Evolutionary conservation across 1,284 basidiomycete genomes (phyloP).

Genomic region (Irpex sp.): DNA sequence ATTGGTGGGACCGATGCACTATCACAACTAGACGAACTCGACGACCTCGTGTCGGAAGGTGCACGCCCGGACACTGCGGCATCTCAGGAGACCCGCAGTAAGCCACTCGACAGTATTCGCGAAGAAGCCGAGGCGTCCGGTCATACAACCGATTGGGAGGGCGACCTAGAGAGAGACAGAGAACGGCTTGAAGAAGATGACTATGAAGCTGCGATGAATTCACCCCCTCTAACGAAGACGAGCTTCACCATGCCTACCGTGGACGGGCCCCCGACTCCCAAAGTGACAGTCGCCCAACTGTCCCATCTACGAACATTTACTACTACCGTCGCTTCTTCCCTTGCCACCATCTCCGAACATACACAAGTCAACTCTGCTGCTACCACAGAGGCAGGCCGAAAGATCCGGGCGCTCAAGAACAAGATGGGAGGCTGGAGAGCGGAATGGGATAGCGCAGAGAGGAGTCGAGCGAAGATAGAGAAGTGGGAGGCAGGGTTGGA

Average conservation of each 20-base stretch:
- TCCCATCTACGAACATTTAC: conserved; percentile 70
- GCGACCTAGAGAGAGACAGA: conserved; percentile 48
- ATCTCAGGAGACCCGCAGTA: conserved; percentile 7
- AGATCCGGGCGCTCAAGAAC: conserved; percentile 78
- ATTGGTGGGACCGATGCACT: conserved; percentile 73
- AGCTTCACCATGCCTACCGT: conserved; percentile 45
- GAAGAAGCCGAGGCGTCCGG: conserved; percentile 39
- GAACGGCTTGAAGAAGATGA: conserved; percentile 38
- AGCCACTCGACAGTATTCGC: conserved; percentile 37
- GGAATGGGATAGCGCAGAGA: conserved; percentile 79
- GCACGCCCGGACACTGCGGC: conserved; percentile 16
- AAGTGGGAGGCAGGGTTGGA: conserved; percentile 71
- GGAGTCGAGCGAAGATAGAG: conserved; percentile 69
- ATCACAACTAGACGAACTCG: conserved; percentile 61
- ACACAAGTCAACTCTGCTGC: conserved; percentile 81
- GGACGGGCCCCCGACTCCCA: conserved; percentile 48
- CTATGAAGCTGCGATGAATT: conserved; percentile 27
- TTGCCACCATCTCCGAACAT: conserved; percentile 78
- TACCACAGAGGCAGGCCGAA: conserved; percentile 77
- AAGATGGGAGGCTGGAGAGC: conserved; percentile 72
- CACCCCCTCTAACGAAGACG: conserved; percentile 41
- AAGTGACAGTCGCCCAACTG: conserved; percentile 56
- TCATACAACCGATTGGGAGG: conserved; percentile 53
- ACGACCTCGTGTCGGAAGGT: conserved; percentile 41
- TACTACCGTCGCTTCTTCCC: conserved; percentile 65